A percentile compares a stretch with the other conserved stretches of the same genome.
These are phyloP conservation scores for Papiliotrema fonsecae DNA, from an alignment of 1,284 basidiomycete species.

Conservation along the genomic window DNA sequence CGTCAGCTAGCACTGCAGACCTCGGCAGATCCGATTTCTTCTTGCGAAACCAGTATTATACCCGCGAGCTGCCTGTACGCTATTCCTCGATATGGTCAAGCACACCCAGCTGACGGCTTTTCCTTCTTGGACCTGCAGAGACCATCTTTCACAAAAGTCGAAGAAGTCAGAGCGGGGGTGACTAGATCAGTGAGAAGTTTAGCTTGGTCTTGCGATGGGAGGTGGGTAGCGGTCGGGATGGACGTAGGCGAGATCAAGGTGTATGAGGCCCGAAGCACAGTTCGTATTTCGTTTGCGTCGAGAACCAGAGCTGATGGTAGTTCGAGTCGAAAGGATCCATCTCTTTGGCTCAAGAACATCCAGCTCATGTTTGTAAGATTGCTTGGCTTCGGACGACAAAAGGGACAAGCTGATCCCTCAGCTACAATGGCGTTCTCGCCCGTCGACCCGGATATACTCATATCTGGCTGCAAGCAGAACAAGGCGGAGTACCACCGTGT, in stretches of 20 bases:
- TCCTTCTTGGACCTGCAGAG: too few relatives aligned
- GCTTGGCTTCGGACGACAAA: not conserved
- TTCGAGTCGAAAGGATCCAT: not conserved
- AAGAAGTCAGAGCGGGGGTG: constrained; percentile 10
- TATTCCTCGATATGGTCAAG: not conserved
- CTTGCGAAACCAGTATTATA: not conserved
- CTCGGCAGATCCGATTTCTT: not conserved
- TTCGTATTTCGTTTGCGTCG: too few relatives aligned
- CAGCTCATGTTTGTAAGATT: constrained; percentile 25
- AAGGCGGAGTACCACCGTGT: constrained; percentile 20
- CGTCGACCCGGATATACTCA: constrained; percentile 28
- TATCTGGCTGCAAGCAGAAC: constrained; percentile 35
- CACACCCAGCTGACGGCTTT: too few relatives aligned
- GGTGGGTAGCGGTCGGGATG: constrained; percentile 20
- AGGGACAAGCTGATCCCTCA: constrained; percentile 4
- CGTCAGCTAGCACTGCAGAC: not conserved
- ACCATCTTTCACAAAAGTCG: not conserved
- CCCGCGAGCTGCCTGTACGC: not conserved
- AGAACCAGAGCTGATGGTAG: not conserved
- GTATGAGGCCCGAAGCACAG: constrained; percentile 6
- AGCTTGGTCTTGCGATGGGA: constrained; percentile 28
- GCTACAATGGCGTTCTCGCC: constrained; percentile 39
- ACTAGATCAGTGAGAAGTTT: constrained; percentile 16
- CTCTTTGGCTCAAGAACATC: too few relatives aligned
- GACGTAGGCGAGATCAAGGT: constrained; percentile 12